Conservation (phyloP, 2,329 filamentous ascomycete genomes). For the Calonectria fujianensis region DNA sequence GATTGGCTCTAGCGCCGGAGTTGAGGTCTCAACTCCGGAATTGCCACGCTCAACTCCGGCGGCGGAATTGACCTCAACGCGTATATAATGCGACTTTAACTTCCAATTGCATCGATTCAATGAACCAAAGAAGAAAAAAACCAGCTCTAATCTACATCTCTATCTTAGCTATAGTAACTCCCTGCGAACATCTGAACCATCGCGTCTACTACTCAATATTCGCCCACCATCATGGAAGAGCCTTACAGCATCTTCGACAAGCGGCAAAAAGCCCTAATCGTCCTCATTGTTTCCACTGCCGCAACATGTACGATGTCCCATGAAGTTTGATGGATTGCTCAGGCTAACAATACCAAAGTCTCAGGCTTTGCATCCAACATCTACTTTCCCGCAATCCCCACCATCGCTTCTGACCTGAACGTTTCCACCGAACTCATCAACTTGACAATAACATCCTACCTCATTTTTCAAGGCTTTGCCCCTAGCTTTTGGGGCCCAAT, state of each 20-base stretch:
- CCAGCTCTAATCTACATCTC: too few species aligned
- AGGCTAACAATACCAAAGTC: constrained; percentile 51
- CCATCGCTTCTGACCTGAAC: constrained; percentile 64
- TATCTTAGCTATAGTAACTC: neutral
- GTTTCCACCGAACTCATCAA: constrained; percentile 64
- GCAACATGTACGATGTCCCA: constrained; percentile 66
- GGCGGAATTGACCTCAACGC: neutral
- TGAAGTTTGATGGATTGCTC: neutral
- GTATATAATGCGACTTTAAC: neutral
- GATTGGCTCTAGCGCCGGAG: constrained; percentile 5
- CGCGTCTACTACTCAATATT: neutral
- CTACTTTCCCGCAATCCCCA: constrained; percentile 69
- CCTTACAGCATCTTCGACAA: constrained; percentile 72
- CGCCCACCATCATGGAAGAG: constrained; percentile 38
- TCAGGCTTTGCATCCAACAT: constrained; percentile 66
- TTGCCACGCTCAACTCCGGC: constrained; percentile 21
- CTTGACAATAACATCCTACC: constrained; percentile 67
- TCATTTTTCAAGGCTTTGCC: constrained; percentile 73
- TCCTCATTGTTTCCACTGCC: constrained; percentile 68
- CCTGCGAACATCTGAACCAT: too few species aligned
- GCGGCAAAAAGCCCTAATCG: constrained; percentile 68
- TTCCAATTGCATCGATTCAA: neutral
- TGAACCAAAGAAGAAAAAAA: neutral
- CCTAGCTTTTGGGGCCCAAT: constrained; percentile 71
- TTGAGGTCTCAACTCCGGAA: constrained; percentile 20